Conservation (phyloP, 352 stramenopile species). For the Phytophthora nicotianae region DNA sequence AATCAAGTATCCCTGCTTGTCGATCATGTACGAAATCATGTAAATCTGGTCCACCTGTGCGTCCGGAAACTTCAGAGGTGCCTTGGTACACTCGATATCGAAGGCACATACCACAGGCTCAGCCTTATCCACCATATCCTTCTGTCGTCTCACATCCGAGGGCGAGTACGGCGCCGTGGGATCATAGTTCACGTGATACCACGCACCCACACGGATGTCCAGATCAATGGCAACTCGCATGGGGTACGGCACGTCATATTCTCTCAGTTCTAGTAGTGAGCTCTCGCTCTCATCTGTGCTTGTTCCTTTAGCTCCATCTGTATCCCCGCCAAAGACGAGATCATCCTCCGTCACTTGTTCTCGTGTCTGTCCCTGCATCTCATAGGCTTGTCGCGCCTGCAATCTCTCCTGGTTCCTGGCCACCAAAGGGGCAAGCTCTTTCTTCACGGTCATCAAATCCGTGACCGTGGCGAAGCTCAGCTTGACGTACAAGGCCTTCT, state of each 20-base stretch:
- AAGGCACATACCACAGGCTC: constrained; percentile 97
- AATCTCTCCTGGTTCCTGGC: constrained; percentile 70
- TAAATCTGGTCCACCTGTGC: constrained; percentile 94
- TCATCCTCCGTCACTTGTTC: constrained; percentile 55
- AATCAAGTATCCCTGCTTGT: constrained; percentile 96
- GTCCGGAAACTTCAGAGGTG: constrained; percentile 98
- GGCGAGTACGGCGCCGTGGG: constrained; percentile 58
- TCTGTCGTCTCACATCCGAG: constrained; percentile 53
- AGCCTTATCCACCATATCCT: constrained; percentile 93
- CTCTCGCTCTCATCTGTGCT: constrained; percentile 70
- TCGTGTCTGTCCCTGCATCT: constrained; percentile 50
- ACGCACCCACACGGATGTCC: constrained; percentile 95
- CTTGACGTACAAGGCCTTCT: constrained; percentile 88
- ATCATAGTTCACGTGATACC: constrained; percentile 95
- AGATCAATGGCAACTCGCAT: constrained; percentile 97
- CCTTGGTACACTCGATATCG: constrained; percentile 99
- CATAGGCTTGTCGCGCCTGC: constrained; percentile 70
- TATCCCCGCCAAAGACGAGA: constrained; percentile 38
- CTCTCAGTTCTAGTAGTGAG: constrained; percentile 91
- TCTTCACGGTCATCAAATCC: constrained; percentile 74
- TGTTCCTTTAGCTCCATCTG: constrained; percentile 16
- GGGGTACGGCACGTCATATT: constrained; percentile 99
- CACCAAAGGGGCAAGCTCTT: constrained; percentile 62
- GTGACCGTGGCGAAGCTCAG: constrained; percentile 89
- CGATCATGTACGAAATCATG: constrained; percentile 99